Evolutionary conservation across 129 eudicot species (phyloP).

Genomic region (Arctium lappa): DNA sequence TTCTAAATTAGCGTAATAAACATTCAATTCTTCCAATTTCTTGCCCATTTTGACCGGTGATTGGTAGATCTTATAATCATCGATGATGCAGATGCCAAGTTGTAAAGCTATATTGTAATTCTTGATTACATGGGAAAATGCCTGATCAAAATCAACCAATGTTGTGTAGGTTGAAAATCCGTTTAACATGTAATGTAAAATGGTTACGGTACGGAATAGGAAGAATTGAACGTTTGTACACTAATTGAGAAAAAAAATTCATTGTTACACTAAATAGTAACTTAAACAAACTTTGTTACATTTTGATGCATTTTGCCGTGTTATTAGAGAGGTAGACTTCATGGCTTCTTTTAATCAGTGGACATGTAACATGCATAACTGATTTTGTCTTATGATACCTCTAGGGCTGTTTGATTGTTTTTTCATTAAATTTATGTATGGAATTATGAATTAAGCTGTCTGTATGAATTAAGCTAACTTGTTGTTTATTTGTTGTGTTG

Average conservation of each 20-base stretch:
- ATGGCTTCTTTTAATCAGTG: not conserved
- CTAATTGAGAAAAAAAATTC: too few species aligned
- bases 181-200: too few species aligned
- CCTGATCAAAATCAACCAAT: too few species aligned
- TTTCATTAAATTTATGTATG: too few species aligned
- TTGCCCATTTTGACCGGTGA: not conserved
- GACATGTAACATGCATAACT: not conserved
- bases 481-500: not conserved
- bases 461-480: not conserved
- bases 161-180: too few species aligned
- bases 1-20: not conserved
- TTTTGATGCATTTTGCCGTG: too few species aligned
- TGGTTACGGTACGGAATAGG: too few species aligned
- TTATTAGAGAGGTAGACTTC: not conserved
- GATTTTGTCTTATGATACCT: not conserved
- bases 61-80: not conserved
- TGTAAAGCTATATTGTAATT: too few species aligned
- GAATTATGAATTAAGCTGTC: not conserved
- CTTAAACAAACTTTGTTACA: too few species aligned
- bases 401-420: not conserved
- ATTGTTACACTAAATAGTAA: too few species aligned
- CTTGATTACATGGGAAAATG: not conserved
- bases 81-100: too few species aligned
- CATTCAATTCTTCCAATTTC: not conserved
- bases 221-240: too few species aligned